These are phyloP conservation scores for Tylopilus subfusipes DNA, from an alignment of 768 basidiomycete species.

Conservation along the genomic window DNA sequence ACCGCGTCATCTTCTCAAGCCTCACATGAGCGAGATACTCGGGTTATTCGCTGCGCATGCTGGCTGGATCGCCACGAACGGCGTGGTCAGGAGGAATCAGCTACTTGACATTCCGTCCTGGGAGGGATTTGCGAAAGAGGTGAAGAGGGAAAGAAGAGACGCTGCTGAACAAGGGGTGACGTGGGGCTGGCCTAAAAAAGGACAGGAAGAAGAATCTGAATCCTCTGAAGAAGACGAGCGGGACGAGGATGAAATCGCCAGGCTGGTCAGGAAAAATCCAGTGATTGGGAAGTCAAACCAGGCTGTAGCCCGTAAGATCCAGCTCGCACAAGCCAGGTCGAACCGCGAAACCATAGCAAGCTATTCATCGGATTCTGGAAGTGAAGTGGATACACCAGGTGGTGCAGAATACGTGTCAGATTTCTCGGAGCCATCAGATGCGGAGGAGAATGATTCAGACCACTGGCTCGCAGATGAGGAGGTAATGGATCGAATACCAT, in stretches of 20 bases:
- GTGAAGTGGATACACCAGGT: slow-evolving; percentile 14
- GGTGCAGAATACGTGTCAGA: slow-evolving; percentile 49
- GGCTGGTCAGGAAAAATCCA: slow-evolving; percentile 23
- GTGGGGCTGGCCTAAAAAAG: slow-evolving; percentile 25
- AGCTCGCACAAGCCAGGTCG: slow-evolving; percentile 12
- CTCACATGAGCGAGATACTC: slow-evolving; percentile 50
- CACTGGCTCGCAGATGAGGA: slow-evolving; percentile 13
- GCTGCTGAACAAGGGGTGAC: slow-evolving; percentile 26
- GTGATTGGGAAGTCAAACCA: slow-evolving; percentile 27
- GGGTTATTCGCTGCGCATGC: slow-evolving; percentile 52
- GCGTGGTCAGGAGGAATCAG: slow-evolving; percentile 27
- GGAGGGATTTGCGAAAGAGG: slow-evolving; percentile 42
- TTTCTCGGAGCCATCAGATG: slow-evolving; percentile 52
- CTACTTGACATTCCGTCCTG: slow-evolving; percentile 46
- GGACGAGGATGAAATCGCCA: background rate
- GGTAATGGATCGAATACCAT: slow-evolving; percentile 35
- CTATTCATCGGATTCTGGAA: slow-evolving; percentile 20
- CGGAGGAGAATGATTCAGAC: slow-evolving; percentile 39
- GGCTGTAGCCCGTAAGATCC: slow-evolving; percentile 19
- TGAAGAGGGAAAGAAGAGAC: slow-evolving; percentile 29
- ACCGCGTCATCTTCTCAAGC: slow-evolving; percentile 43
- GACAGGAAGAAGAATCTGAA: slow-evolving; percentile 7
- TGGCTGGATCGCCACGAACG: slow-evolving; percentile 57
- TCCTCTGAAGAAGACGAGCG: slow-evolving; percentile 8
- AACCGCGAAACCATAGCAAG: background rate